Evolutionary conservation across 2,329 filamentous ascomycete species (phyloP), one percentile per base, ranked within the genome.

Genomic region (Colletotrichum eleusines): DNA sequence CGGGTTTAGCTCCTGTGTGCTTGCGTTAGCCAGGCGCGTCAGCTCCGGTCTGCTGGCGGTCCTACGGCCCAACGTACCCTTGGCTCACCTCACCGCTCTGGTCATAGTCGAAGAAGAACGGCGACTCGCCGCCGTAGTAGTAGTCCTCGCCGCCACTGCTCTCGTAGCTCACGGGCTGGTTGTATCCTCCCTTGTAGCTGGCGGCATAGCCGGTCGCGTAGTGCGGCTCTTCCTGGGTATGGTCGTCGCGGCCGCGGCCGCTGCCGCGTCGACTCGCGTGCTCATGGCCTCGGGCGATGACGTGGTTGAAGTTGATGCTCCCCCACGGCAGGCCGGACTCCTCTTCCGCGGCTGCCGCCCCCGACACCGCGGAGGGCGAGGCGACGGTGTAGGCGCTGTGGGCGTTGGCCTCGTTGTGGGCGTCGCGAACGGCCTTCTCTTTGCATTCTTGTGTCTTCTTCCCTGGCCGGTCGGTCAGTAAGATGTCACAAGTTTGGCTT

Each of bases 251-350:
- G n/a, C 7, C 31, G 20, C 77, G 78, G 11, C 80, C 78, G 74
- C 82, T 84, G 69, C 82, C 83, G 11, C 81, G 81, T 40, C 81
- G 80, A 74, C 83, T 84, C 69, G 84, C 81, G 9, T 80, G 80
- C 74, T 87, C 86, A 75, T 87, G 85, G 55, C 87, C 87, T 61
- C 83, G 81, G 9, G 84, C 78, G 0, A 89, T 79, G 33, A 88
- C 81, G 74, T 86, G 84, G 48, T 82, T 85, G 80, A 94, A 85
- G 72, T 86, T 91, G 73, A 93, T 80, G 26, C 90, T 87, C 44
- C 92, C 92, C 92, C 91, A 94, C 0, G 92, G 92, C 3, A 94
- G 82, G 0, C 92, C 92, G 0, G 90, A 90, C 8, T 89, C 83
- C 3, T 89, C 84, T 16, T 87, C 84, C 59, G 87, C 85, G 44